Base-by-base conservation (phyloP, 2,329 filamentous ascomycete species). In the Fusarium haematococcum region DNA sequence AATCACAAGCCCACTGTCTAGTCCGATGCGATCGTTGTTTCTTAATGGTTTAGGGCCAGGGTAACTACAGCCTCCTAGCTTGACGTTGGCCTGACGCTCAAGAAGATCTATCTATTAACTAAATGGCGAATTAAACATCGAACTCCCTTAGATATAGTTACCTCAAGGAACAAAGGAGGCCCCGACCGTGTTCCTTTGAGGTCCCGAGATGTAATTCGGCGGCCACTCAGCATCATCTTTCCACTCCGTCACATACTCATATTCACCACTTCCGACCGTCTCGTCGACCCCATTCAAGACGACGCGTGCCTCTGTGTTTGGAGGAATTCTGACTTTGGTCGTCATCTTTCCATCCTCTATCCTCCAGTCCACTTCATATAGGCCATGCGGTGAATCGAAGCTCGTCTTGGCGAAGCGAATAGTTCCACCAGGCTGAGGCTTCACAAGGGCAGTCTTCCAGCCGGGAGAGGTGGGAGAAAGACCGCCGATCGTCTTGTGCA, bases 281-380 rank as follows among this genome's bases (percentile, higher is more conserved):
- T 66, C 67, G 7, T 69, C 57, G 1, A 69, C 23, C 0, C 63
- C 57, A n/a, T 6, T 7, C n/a, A 69, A 23, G 20, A 58, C 67
- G 1, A 69, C 18, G 5, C n/a, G 43, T 2, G 63, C 67, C 37
- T 69, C 48, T 20, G 50, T 41, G 3, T 66, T 69, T 11, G 67
- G 67, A 14, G 67, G 67, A 0, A 69, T 39, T 6, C 33, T 45
- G 13, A 62, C 32, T 5, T 56, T 61, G 2, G 67, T 66, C 13
- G 6, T 57, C 67, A 69, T 66, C 11, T 32, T 66, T 6, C 56
- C 45, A 11, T 14, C 18, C 0, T 62, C 57, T 25, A 54, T 54
- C 14, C 11, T 58, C 67, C 67, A 69, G n/a, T 57, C 50, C 0
- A 69, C 67, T 25, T 66, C 30, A 30, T 69, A 69, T 18, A 61